Percentiles rank a stretch among this genome's conserved stretches.
Conservation (phyloP, 148 eudicot species). For the Chenopodium quinoa region DNA sequence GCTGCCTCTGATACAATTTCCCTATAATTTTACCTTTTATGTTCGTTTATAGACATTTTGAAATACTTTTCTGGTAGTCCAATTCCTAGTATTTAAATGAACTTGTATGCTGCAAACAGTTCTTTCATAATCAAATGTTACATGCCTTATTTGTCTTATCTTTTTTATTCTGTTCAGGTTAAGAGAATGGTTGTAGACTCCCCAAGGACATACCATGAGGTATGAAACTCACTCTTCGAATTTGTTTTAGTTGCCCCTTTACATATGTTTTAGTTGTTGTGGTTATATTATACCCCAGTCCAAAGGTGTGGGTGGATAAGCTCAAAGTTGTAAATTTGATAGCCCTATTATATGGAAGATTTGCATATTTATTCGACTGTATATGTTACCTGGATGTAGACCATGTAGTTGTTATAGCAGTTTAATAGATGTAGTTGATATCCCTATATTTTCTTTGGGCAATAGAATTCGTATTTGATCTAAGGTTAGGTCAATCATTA, state of each 20-base stretch:
- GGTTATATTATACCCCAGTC: neutral
- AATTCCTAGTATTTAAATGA: neutral
- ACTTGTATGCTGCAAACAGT: neutral
- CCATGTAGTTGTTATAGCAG: neutral
- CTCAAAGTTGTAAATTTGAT: neutral
- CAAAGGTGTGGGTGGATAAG: neutral
- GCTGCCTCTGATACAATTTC: constrained; percentile 1
- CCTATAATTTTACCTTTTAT: neutral
- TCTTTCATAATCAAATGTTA: neutral
- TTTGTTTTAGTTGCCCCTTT: too few relatives aligned
- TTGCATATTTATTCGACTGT: constrained; percentile 1
- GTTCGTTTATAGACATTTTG: neutral
- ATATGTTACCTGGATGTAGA: neutral
- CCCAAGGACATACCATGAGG: constrained; percentile 92
- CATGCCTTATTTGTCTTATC: neutral
- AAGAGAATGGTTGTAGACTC: constrained; percentile 93
- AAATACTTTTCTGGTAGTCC: neutral
- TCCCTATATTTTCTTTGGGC: constrained; percentile 10
- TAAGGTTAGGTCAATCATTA: neutral
- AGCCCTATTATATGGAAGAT: neutral
- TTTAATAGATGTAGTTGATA: neutral
- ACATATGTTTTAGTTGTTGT: neutral
- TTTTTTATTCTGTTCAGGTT: constrained; percentile 51
- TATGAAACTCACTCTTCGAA: constrained; percentile 26
- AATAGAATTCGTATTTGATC: neutral